Base-by-base conservation (phyloP, 306 rosid genomes). In the Sindora glabra region DNA sequence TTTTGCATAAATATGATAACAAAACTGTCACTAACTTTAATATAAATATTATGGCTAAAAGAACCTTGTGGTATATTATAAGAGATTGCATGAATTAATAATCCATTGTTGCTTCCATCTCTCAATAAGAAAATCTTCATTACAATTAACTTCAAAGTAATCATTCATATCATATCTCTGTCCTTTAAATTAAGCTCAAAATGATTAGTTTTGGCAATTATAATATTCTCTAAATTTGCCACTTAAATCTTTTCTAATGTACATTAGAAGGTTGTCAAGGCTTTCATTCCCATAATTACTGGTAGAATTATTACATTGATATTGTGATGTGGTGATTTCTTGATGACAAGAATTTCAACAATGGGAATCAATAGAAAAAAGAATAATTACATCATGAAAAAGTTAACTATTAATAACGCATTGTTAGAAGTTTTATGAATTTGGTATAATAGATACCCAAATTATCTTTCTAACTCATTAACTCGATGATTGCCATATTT, bases 251-350 rank as follows among this genome's bases (percentile, higher is more conserved):
- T 81, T 86, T 64, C 75, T 66, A 14, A 77, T 34, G 30, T 76
- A 83, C 62, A 59, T 74, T 18, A 76, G 59, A 74, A 81, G 66
- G 21, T 59, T 60, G 47, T 72, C 72, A 1, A 89, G 94, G 77
- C 94, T 86, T 88, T 94, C 89, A 72, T 97, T 94, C 60, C 99
- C 99, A 2, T 63, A 83, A 64, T 97, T 89, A 67, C 95, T 86
- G 34, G 59, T 80, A 13, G 94, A 80, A 41, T 11, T 65, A 74
- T 57, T 81, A 37, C 74, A 56, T 66, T 21, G 84, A 59, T 78
- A 80, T 30, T 67, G 75, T 0, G 59, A 23, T 57, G 68, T 79
- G n/a, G n/a, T n/a, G 24, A 18, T 50, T 52, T 71, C 94, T 94
- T 92, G 54, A n/a, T 3, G 10, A 68, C 49, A 66, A 13, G 58